Percentiles rank a stretch among this genome's conserved stretches.
Conservation (phyloP, 1,139 yeast genomes). For the Pneumocystis oryctolagi region DNA sequence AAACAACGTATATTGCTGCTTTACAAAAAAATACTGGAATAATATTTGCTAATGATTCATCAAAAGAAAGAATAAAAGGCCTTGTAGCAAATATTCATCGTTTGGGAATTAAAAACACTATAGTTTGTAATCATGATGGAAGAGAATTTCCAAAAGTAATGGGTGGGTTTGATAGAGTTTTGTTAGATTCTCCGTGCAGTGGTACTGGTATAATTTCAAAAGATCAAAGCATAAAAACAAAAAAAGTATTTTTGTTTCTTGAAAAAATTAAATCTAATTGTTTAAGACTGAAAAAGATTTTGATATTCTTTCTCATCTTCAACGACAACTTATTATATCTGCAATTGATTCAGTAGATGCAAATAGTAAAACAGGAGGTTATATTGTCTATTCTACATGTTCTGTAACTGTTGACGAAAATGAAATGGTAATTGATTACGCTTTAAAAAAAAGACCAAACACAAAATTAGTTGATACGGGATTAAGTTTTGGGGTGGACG, state of each 20-base stretch:
- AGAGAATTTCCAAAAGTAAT: constrained; percentile 96
- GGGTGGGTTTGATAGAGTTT: constrained; percentile 91
- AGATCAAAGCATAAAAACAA: constrained; percentile 87
- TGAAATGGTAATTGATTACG: constrained; percentile 97
- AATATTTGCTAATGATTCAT: constrained; percentile 92
- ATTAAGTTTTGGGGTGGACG: constrained; percentile 89
- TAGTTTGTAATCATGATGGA: constrained; percentile 95
- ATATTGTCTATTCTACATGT: constrained; percentile 93
- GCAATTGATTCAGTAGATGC: constrained; percentile 98
- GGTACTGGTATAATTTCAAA: constrained; percentile 99
- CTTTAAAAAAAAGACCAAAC: constrained; percentile 88
- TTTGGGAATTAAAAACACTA: constrained; percentile 88
- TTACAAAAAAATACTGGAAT: constrained; percentile 96
- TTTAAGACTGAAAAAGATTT: constrained; percentile 66
- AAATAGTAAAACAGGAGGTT: constrained; percentile 78
- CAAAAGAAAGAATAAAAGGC: constrained; percentile 89
- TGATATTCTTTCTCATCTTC: constrained; percentile 90
- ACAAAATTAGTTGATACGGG: constrained; percentile 90
- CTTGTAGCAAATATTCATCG: constrained; percentile 95
- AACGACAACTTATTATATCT: constrained; percentile 77
- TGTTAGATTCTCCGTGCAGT: constrained; percentile 97
- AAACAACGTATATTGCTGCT: constrained; percentile 90
- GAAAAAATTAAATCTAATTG: constrained; percentile 59
- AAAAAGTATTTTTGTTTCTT: constrained; percentile 38
- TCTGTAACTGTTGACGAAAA: constrained; percentile 97